These are phyloP conservation scores for Phialocephala sp. DNA, from an alignment of 2,329 filamentous ascomycete species.

Conservation along the genomic window DNA sequence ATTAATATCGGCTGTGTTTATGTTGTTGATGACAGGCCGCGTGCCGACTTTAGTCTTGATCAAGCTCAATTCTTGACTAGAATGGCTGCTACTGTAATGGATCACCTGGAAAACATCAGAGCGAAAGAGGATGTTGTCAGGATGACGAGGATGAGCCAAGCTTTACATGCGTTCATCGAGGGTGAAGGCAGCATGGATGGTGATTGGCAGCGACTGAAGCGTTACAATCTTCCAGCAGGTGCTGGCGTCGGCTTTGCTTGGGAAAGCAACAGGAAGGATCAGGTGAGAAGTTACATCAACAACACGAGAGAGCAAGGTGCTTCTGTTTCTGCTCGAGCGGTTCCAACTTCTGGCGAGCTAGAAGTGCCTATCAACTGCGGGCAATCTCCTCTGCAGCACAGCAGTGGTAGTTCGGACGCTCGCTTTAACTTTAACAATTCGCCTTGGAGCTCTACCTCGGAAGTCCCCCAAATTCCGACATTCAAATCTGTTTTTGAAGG, in stretches of 20 bases:
- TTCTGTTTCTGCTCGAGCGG: not conserved
- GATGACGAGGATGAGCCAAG: slow-evolving; percentile 58
- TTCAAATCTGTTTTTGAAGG: slow-evolving; percentile 29
- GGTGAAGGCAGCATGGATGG: slow-evolving; percentile 43
- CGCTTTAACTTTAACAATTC: slow-evolving; percentile 33
- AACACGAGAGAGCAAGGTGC: slow-evolving; percentile 16
- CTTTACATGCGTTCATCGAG: slow-evolving; percentile 58
- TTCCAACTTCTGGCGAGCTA: not conserved
- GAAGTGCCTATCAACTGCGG: slow-evolving; percentile 1
- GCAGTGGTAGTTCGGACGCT: slow-evolving; percentile 19
- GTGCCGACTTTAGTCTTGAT: slow-evolving; percentile 54
- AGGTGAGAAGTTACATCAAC: slow-evolving; percentile 17
- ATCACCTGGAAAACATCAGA: slow-evolving; percentile 63
- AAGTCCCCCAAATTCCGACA: slow-evolving; percentile 22
- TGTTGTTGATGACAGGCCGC: slow-evolving; percentile 61
- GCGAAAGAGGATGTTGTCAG: slow-evolving; percentile 56
- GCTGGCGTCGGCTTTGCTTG: slow-evolving; percentile 34
- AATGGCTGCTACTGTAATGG: slow-evolving; percentile 60
- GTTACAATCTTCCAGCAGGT: slow-evolving; percentile 32
- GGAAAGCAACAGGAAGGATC: slow-evolving; percentile 33
- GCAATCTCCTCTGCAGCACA: slow-evolving; percentile 33
- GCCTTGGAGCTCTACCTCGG: slow-evolving; percentile 32
- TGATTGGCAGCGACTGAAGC: slow-evolving; percentile 35
- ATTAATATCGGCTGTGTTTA: slow-evolving; percentile 39
- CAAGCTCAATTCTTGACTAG: slow-evolving; percentile 62